A percentile compares a stretch with the other conserved stretches of the same genome.
Evolutionary conservation across 345 rosid species (phyloP).

Genomic region (Linum lewisii): DNA sequence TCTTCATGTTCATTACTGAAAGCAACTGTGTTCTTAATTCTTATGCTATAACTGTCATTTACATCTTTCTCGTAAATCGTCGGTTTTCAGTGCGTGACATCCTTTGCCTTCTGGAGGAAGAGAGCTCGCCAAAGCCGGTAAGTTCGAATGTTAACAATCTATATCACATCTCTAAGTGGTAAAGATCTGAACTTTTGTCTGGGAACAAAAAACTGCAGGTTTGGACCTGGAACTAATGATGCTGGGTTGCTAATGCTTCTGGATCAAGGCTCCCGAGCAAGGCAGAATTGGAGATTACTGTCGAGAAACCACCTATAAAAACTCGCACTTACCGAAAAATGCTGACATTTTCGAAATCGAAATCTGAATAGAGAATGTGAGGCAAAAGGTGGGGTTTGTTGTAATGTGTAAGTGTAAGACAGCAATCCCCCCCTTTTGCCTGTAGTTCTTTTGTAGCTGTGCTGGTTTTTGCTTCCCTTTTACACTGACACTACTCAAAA

Average conservation of each 20-base stretch:
- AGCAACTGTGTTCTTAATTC: no score
- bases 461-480: no score
- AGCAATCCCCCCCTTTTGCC: no score
- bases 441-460: no score
- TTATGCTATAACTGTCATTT: no score
- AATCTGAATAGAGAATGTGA: background rate
- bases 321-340: background rate
- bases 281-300: slow-evolving; percentile 67
- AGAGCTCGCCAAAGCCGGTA: slow-evolving; percentile 82
- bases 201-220: slow-evolving; percentile 43
- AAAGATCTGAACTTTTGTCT: background rate
- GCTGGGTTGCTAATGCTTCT: slow-evolving; percentile 76
- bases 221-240: slow-evolving; percentile 51
- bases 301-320: slow-evolving; percentile 39
- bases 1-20: background rate
- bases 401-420: no score
- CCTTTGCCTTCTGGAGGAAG: slow-evolving; percentile 77
- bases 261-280: slow-evolving; percentile 52
- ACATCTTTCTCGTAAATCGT: background rate
- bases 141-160: slow-evolving; percentile 22
- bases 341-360: background rate
- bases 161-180: background rate
- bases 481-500: no score
- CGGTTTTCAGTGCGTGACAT: slow-evolving; percentile 57
- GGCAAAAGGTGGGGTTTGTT: no score